A percentile compares a stretch with the other conserved stretches of the same genome.
Evolutionary conservation across 208 protist genomes (phyloP).

Genomic region (Leishmania turanica): DNA sequence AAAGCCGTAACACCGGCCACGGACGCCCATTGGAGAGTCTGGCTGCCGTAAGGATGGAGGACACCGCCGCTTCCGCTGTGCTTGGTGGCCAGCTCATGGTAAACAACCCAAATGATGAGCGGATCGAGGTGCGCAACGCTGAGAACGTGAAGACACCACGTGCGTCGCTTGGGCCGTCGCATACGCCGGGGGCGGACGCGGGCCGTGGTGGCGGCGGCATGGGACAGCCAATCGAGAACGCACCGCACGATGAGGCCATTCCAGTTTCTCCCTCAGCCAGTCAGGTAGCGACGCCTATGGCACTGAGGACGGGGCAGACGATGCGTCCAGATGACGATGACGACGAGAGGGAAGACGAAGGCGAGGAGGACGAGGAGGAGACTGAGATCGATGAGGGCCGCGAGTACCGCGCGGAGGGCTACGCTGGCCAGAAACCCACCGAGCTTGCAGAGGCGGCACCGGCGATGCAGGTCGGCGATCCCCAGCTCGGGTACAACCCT

Average conservation of each 20-base stretch:
- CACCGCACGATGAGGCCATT: constrained; percentile 73
- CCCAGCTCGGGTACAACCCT: constrained; percentile 77
- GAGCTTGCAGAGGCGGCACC: constrained; percentile 44
- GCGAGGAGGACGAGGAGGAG: constrained; percentile 41
- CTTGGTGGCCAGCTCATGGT: constrained; percentile 43
- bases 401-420: constrained; percentile 46
- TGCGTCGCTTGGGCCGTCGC: constrained; percentile 11
- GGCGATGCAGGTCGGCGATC: not conserved
- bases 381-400: constrained; percentile 34
- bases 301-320: constrained; percentile 11
- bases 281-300: constrained; percentile 33
- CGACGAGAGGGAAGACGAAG: constrained; percentile 34
- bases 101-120: constrained; percentile 93
- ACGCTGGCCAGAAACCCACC: constrained; percentile 65
- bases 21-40: constrained; percentile 5
- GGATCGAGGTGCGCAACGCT: constrained; percentile 58
- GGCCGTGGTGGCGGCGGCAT: constrained; percentile 14
- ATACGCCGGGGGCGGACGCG: constrained; percentile 13
- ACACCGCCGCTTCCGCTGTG: constrained; percentile 5
- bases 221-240: constrained; percentile 50
- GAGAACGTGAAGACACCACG: constrained; percentile 66
- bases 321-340: constrained; percentile 31
- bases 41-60: constrained; percentile 6
- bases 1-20: not conserved
- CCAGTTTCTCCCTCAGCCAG: constrained; percentile 28